Base-by-base conservation (phyloP, 164 flowering plant genomes). In the Vitis cinerea region DNA sequence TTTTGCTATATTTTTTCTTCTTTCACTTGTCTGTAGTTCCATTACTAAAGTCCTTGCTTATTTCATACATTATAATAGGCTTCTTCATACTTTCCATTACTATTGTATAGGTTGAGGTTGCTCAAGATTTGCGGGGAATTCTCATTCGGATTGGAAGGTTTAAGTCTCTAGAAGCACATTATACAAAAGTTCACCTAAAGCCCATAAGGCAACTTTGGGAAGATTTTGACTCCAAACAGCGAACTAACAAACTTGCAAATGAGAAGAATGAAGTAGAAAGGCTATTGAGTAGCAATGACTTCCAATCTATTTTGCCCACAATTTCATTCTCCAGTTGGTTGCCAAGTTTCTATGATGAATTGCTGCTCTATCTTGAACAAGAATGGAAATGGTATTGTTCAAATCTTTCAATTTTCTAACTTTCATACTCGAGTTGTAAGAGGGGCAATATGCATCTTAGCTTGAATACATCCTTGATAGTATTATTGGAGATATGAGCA, bases 371-470 rank as follows among this genome's bases (percentile, higher is more conserved):
- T 83, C 94, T 96, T 67, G 99, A 96, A 77, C 97, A 93, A 76
- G 99, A 96, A 77, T 96, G 99, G 99, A 96, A 96, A 75, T 96
- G 99, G 99, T 96, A 93, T 47, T 79, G 47, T 62, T 59, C 67
- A 44, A 44, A 9, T 47, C 52, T 65, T 37, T 15, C 19, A 55
- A 58, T 68, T 27, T 60, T 37, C 31, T 9, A 3, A 9, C 50
- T 59, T 59, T 16, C 27, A 17, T 30, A 55, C 50, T 58, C 52
- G 37, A 61, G 56, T 69, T 11, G 11, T n/a, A 23, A 17, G 14
- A 53, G 50, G 50, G 61, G 11, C 2, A 37, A 17, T 44, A 14
- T 55, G 6, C 56, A 54, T 66, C 60, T 44, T 54, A 8, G 27
- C 13, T 30, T 30, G 27, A 16, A 15, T 11, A 56, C 37, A 15